These are phyloP conservation scores for Candida gigantensis DNA, from an alignment of 1,139 yeast species.

Conservation along the genomic window DNA sequence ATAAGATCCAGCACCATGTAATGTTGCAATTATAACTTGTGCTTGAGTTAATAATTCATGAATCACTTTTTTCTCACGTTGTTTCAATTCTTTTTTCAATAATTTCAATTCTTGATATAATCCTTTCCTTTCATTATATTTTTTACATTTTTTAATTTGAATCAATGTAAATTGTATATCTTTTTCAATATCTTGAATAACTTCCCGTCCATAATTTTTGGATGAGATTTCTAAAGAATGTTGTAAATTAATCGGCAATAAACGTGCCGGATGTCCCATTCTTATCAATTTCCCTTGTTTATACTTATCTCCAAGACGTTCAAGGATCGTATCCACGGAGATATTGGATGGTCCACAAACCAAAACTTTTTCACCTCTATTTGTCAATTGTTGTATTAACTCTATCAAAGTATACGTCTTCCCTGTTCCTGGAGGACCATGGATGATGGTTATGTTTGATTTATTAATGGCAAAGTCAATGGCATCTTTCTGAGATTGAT, in stretches of 20 bases:
- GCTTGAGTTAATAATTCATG: conserved; percentile 60
- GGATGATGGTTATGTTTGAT: conserved; percentile 47
- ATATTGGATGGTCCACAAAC: conserved; percentile 96
- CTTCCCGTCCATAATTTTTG: conserved; percentile 49
- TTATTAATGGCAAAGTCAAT: conserved; percentile 39
- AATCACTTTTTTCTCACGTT: conserved; percentile 65
- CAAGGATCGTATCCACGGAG: conserved; percentile 91
- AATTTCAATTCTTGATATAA: conserved; percentile 70
- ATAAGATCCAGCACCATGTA: conserved; percentile 84
- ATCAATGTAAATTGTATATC: conserved; percentile 68
- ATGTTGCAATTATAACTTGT: conserved; percentile 74
- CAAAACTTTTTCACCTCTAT: conserved; percentile 63
- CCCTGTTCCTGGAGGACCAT: conserved; percentile 57
- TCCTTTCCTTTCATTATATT: conserved; percentile 62
- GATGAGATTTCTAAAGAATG: conserved; percentile 80
- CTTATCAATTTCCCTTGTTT: conserved; percentile 50
- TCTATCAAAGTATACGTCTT: conserved; percentile 86
- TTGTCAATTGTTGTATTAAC: conserved; percentile 70
- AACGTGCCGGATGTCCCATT: conserved; percentile 92
- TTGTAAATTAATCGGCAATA: conserved; percentile 59
- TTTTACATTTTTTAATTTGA: conserved; percentile 63
- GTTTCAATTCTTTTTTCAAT: conserved; percentile 66
- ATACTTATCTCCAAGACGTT: conserved; percentile 55
- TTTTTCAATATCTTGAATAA: conserved; percentile 64
- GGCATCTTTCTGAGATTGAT: conserved; percentile 63